Evolutionary conservation across 225 moss, liverwort and hornwort genomes (phyloP).

Genomic region (Physcomitrium patens): DNA sequence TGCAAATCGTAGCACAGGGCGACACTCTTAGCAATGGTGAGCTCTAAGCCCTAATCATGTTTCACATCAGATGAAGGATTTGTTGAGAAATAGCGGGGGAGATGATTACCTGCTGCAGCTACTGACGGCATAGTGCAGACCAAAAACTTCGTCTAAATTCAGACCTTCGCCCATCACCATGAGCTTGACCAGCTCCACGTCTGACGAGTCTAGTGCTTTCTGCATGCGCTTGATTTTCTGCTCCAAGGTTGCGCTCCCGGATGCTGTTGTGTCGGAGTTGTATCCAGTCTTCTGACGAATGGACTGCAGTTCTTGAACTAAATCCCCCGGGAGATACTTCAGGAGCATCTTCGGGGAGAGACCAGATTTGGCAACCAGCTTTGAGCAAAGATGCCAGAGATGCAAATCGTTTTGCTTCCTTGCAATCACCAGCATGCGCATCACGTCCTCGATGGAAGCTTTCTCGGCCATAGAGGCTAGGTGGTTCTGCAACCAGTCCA

Average conservation of each 20-base stretch:
- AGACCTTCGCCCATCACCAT: slow-evolving; percentile 62
- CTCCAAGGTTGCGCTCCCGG: slow-evolving; percentile 15
- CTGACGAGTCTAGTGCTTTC: slow-evolving; percentile 51
- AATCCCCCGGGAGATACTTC: slow-evolving; percentile 41
- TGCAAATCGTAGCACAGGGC: background rate
- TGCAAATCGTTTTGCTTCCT: slow-evolving; percentile 41
- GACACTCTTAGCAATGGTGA: too few relatives aligned
- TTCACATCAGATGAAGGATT: too few relatives aligned
- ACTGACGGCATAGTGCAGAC: slow-evolving; percentile 47
- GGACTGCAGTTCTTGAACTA: slow-evolving; percentile 40
- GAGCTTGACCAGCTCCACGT: slow-evolving; percentile 52
- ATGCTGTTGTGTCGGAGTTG: slow-evolving; percentile 20
- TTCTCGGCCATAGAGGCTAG: slow-evolving; percentile 50
- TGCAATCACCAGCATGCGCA: slow-evolving; percentile 44
- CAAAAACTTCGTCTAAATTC: slow-evolving; percentile 46
- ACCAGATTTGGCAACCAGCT: slow-evolving; percentile 50
- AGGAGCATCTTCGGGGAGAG: slow-evolving; percentile 38
- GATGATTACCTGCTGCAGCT: slow-evolving; percentile 39
- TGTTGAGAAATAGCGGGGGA: background rate
- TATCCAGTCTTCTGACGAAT: slow-evolving; percentile 36
- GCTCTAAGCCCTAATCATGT: too few relatives aligned
- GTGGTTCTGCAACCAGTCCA: slow-evolving; percentile 35
- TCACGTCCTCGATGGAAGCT: slow-evolving; percentile 51
- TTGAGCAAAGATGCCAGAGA: slow-evolving; percentile 32
- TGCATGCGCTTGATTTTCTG: slow-evolving; percentile 49